Percentiles rank a stretch among this genome's conserved stretches.
Evolutionary conservation across 2,329 filamentous ascomycete species (phyloP).

Genomic region (Alternaria incomplexa): DNA sequence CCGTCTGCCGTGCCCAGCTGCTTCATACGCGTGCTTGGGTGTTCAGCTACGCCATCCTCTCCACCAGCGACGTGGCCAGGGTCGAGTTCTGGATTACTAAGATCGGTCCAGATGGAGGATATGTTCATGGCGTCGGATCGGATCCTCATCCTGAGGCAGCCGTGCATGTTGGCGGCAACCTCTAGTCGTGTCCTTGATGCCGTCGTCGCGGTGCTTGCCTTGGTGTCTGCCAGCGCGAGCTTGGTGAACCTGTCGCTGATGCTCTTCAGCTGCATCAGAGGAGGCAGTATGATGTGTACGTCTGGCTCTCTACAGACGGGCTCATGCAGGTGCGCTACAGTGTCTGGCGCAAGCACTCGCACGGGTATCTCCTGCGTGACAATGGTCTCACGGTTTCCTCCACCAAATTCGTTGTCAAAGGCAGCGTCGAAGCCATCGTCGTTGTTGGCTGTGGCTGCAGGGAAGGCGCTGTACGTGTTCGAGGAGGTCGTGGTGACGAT

Average conservation of each 20-base stretch:
- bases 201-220: conserved; percentile 44
- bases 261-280: conserved; percentile 85
- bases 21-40: conserved; percentile 81
- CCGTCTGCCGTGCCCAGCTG: conserved; percentile 61
- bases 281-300: conserved; percentile 89
- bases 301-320: conserved; percentile 89
- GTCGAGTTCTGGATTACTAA: conserved; percentile 88
- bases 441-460: conserved; percentile 30
- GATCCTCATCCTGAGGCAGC: conserved; percentile 79
- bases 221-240: conserved; percentile 59
- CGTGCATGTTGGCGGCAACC: conserved; percentile 93
- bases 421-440: conserved; percentile 35
- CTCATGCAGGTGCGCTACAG: conserved; percentile 92
- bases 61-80: conserved; percentile 72
- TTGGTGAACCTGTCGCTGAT: conserved; percentile 96
- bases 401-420: conserved; percentile 32
- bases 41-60: conserved; percentile 71
- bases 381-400: conserved; percentile 80
- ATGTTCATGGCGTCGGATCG: conserved; percentile 85
- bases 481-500: conserved; percentile 75
- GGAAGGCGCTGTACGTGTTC: conserved; percentile 51
- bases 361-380: conserved; percentile 98
- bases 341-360: conserved; percentile 80
- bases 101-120: conserved; percentile 80
- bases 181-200: conserved; percentile 67